A percentile compares a stretch with the other conserved stretches of the same genome.
Conservation (phyloP, 805 yeast genomes). For the Diddensiella transvaalensis region DNA sequence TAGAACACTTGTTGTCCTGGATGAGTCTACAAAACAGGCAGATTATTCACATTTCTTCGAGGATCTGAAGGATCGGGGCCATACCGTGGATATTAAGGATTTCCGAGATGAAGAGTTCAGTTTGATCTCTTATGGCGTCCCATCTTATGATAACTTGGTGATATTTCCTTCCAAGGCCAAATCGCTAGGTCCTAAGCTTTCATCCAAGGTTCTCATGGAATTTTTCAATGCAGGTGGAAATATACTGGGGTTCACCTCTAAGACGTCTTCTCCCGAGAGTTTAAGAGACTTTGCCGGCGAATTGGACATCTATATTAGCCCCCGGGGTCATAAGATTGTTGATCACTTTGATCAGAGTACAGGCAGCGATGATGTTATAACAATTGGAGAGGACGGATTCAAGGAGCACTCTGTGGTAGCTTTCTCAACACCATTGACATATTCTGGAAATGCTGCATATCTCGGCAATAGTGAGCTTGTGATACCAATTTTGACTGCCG, state of each 20-base stretch:
- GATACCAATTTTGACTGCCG: conserved; percentile 66
- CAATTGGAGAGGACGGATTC: conserved; percentile 21
- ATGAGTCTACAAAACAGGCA: conserved; percentile 21
- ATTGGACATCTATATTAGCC: conserved; percentile 80
- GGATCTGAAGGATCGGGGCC: conserved; percentile 34
- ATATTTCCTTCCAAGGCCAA: conserved; percentile 54
- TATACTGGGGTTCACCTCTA: conserved; percentile 57
- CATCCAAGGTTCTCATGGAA: conserved; percentile 49
- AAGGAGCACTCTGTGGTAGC: conserved; percentile 11
- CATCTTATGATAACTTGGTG: conserved; percentile 52
- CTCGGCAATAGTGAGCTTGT: conserved; percentile 65
- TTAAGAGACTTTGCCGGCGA: conserved; percentile 67
- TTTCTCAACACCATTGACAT: conserved; percentile 27
- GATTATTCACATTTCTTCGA: conserved; percentile 17
- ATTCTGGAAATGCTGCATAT: conserved; percentile 62
- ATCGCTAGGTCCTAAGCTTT: conserved; percentile 38
- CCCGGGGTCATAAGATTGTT: conserved; percentile 58
- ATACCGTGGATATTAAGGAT: conserved; percentile 32
- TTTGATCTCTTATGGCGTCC: conserved; percentile 42
- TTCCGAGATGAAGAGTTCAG: conserved; percentile 31
- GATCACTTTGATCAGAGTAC: conserved; percentile 57
- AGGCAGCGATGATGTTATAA: conserved; percentile 27
- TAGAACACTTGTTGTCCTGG: conserved; percentile 33
- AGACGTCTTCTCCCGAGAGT: conserved; percentile 53
- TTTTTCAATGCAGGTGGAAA: conserved; percentile 72